Evolutionary conservation across 805 yeast species (phyloP), one percentile per base, ranked within the genome.

Genomic region (Myxozyma udenii): DNA sequence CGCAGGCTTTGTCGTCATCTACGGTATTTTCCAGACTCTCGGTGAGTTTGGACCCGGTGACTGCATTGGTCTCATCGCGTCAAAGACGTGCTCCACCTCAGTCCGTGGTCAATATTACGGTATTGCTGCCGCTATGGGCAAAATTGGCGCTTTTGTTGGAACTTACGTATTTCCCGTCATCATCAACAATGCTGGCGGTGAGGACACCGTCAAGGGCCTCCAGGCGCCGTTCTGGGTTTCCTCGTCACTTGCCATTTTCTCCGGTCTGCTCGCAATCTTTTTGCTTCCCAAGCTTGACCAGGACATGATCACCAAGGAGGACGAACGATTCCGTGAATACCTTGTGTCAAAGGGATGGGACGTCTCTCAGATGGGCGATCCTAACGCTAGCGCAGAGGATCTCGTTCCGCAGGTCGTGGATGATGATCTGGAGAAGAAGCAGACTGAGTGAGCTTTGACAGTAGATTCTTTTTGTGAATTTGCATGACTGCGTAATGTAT

Each of bases 11-110:
- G 85, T 83, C 44, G 93, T 88, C 40, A 84, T 85, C 25, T 91
- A 84, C 66, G 97, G 97, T 72, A 81, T 91, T 59, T 91, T 88
- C 69, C 73, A 81, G 67, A 76, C 95, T 4, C 75, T 87, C 44
- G 97, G 97, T 64, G 97, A 91, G 70, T 85, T 90, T 69, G 95
- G 96, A 26, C 90, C 95, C 12, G 98, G 97, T 72, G 87, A 89
- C 70, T 87, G 86, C 70, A 84, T 86, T 68, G 97, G 97, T 61
- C 71, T 86, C 50, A 74, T 90, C 57, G 95, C 95, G 19, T 78
- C 95, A 38, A 89, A 89, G 71, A 84, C 95, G 4, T 78, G 83
- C 42, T 85, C 96, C 41, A 83, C 96, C 7, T 83, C 95, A 21
- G 78, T 89, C 50, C 83, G 97, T 73, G 97, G 96, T 52, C 85